Conservation (phyloP, 2,329 filamentous ascomycete species). For the Fusarium mexicanum region DNA sequence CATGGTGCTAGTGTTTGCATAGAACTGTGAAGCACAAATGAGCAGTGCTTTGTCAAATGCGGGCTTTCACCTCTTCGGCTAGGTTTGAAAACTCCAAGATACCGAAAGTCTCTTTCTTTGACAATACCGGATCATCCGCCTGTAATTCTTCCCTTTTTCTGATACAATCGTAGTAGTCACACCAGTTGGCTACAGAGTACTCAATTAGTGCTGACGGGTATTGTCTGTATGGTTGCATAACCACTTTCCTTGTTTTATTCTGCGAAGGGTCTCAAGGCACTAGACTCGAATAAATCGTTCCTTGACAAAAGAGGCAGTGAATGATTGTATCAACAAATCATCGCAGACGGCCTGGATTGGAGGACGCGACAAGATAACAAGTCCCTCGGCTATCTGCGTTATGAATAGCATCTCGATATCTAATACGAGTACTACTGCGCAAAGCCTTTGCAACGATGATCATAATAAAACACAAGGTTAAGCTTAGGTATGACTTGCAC, state of each 20-base stretch:
- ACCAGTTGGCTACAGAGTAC: too few species aligned
- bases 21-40: not conserved
- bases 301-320: not conserved
- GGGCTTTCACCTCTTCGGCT: not conserved
- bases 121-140: fast-evolving
- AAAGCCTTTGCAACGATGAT: not conserved
- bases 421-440: not conserved
- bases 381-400: not conserved
- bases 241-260: not conserved
- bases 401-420: not conserved
- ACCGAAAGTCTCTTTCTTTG: not conserved
- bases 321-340: not conserved
- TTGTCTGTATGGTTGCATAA: not conserved
- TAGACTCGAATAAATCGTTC: fast-evolving
- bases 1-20: too few species aligned
- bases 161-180: too few species aligned
- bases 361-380: too few species aligned
- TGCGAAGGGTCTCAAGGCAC: fast-evolving
- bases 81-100: not conserved
- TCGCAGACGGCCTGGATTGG: too few species aligned
- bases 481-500: not conserved
- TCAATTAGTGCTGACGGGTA: not conserved
- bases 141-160: too few species aligned
- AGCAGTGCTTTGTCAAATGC: not conserved
- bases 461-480: not conserved